phyloP scores from a whole-genome alignment of 768 basidiomycete genomes.

The Macrocybe gigantea region DNA sequence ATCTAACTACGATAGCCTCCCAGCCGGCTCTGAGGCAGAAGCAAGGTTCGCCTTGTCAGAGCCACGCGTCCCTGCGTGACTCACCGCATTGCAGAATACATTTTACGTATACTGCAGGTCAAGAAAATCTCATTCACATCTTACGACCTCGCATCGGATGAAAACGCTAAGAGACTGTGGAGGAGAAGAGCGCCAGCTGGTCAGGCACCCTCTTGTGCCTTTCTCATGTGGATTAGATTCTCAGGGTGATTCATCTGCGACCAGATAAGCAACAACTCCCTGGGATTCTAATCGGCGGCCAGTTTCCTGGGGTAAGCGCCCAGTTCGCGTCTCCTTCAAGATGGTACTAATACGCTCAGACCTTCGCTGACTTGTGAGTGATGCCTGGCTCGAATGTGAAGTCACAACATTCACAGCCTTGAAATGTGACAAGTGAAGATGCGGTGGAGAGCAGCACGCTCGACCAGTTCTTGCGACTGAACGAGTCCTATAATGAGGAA shows the following conservation, averaged over 20 bases:
- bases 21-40: slow-evolving; percentile 72
- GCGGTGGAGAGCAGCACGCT: slow-evolving; percentile 79
- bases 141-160: slow-evolving; percentile 83
- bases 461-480: slow-evolving; percentile 62
- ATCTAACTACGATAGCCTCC: slow-evolving; percentile 85
- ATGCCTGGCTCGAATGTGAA: slow-evolving; percentile 4
- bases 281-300: slow-evolving; percentile 74
- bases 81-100: slow-evolving; percentile 53
- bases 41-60: slow-evolving; percentile 48
- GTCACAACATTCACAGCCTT: background rate
- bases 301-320: slow-evolving; percentile 66
- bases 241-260: background rate
- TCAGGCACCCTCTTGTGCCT: slow-evolving; percentile 17
- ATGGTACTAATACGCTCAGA: slow-evolving; percentile 31
- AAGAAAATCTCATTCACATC: slow-evolving; percentile 81
- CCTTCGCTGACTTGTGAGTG: slow-evolving; percentile 69
- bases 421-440: slow-evolving; percentile 52
- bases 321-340: slow-evolving; percentile 2
- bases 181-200: slow-evolving; percentile 72
- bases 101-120: slow-evolving; percentile 76
- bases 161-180: slow-evolving; percentile 76
- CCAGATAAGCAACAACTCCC: slow-evolving; percentile 81
- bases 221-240: background rate
- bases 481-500: slow-evolving; percentile 66
- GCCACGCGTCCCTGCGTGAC: background rate